Conservation (phyloP, 148 eudicot genomes). For the Diospyros lotus region DNA sequence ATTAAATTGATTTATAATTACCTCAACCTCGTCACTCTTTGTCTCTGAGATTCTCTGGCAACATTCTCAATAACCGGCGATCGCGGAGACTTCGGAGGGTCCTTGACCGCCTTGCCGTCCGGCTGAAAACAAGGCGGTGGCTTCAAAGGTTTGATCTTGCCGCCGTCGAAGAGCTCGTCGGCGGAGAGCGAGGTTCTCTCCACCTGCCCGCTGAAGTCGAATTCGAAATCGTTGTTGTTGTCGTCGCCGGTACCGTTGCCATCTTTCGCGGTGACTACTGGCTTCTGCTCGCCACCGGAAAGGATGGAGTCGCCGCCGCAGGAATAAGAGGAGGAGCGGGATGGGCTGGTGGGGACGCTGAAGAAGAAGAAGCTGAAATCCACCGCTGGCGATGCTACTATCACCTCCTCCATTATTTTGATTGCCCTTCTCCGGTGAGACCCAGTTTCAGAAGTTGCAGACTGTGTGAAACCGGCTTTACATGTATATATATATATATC, state of each 20-base stretch:
- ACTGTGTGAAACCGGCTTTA: too few relatives aligned
- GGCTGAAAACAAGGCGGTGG: conserved; percentile 27
- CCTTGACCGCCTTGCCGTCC: neutral
- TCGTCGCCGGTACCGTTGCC: neutral
- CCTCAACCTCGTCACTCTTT: too few relatives aligned
- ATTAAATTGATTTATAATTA: too few relatives aligned
- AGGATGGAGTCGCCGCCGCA: conserved; percentile 25
- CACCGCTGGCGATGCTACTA: conserved; percentile 14
- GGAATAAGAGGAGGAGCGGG: conserved; percentile 25
- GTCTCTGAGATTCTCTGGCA: conserved; percentile 14
- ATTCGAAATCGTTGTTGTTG: conserved; percentile 42
- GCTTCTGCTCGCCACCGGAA: conserved; percentile 46
- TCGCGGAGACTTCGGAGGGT: conserved; percentile 29
- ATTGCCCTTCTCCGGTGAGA: too few relatives aligned
- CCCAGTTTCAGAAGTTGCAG: too few relatives aligned
- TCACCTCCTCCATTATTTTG: conserved; percentile 24
- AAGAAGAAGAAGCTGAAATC: conserved; percentile 44
- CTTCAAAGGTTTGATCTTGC: conserved; percentile 47
- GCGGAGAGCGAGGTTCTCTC: conserved; percentile 30
- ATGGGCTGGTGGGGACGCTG: conserved; percentile 56
- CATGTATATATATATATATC: too few relatives aligned
- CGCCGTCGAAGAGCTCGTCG: conserved; percentile 49
- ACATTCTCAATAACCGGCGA: conserved; percentile 18
- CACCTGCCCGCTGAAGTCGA: conserved; percentile 55
- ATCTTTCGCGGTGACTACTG: conserved; percentile 20